phyloP scores from a whole-genome alignment of 768 basidiomycete genomes.

The Suillus clintonianus region DNA sequence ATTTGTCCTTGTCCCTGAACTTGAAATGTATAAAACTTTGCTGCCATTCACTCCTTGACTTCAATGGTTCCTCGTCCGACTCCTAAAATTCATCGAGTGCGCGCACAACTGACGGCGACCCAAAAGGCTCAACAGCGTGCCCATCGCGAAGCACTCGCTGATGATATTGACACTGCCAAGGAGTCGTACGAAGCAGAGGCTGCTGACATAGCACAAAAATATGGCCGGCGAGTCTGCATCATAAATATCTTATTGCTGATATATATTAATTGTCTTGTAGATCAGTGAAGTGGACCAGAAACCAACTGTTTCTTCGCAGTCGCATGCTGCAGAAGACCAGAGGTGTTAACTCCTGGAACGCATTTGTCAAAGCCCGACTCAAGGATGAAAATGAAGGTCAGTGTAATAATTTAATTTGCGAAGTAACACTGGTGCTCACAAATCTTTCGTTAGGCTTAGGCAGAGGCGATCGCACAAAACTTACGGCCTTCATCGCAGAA shows the following conservation, averaged over 20 bases:
- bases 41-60: too few relatives aligned
- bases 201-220: not conserved
- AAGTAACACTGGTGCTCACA: not conserved
- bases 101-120: not conserved
- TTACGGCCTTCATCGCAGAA: not conserved
- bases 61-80: not conserved
- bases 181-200: not conserved
- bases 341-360: not conserved
- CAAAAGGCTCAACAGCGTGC: not conserved
- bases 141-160: not conserved
- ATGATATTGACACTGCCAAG: not conserved
- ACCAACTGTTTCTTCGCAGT: not conserved
- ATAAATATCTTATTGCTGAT: not conserved
- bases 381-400: not conserved
- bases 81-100: not conserved
- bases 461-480: not conserved
- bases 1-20: too few relatives aligned
- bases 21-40: too few relatives aligned
- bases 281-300: conserved; percentile 1
- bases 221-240: not conserved
- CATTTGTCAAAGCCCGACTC: not conserved
- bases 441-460: not conserved
- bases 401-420: not conserved
- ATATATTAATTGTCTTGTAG: not conserved
- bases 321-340: not conserved